Conservation (phyloP, 176 grass and related monocot species). For the Cocos nucifera region DNA sequence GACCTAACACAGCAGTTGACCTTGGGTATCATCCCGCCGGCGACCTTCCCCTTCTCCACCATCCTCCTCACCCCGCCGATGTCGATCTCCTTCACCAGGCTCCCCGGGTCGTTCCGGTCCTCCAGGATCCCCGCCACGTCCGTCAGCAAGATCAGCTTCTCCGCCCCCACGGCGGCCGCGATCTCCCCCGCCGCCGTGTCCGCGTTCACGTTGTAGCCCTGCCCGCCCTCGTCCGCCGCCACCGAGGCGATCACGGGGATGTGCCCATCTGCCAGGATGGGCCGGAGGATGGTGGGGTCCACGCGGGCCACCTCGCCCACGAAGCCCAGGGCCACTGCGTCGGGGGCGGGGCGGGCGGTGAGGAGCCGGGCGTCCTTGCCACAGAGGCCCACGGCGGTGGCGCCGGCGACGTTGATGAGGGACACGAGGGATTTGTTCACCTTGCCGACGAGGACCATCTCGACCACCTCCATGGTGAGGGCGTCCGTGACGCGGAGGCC, state of each 20-base stretch:
- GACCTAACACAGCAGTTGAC: slow-evolving; percentile 64
- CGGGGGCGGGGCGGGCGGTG: no score
- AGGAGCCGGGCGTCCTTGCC: no score
- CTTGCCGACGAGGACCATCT: no score
- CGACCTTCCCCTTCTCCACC: slow-evolving; percentile 71
- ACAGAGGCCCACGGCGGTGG: no score
- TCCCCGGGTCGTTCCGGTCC: slow-evolving; percentile 48
- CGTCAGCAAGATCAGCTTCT: slow-evolving; percentile 76
- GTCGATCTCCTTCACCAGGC: slow-evolving; percentile 68
- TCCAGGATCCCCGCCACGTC: slow-evolving; percentile 63
- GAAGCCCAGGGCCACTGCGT: no score
- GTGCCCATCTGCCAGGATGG: slow-evolving; percentile 17
- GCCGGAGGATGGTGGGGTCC: no score
- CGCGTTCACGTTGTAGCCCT: slow-evolving; percentile 86
- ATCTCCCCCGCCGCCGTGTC: slow-evolving; percentile 77
- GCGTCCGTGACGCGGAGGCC: no score
- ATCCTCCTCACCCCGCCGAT: slow-evolving; percentile 52
- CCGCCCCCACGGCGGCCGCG: slow-evolving; percentile 52
- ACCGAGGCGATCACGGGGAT: slow-evolving; percentile 89
- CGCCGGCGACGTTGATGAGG: no score
- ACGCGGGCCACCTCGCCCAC: no score
- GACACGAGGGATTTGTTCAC: no score
- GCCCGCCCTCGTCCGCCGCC: slow-evolving; percentile 53
- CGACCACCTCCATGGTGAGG: no score
- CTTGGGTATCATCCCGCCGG: slow-evolving; percentile 89